Base-by-base conservation (phyloP, 768 basidiomycete species). In the Tricholoma bakamatsutake region DNA sequence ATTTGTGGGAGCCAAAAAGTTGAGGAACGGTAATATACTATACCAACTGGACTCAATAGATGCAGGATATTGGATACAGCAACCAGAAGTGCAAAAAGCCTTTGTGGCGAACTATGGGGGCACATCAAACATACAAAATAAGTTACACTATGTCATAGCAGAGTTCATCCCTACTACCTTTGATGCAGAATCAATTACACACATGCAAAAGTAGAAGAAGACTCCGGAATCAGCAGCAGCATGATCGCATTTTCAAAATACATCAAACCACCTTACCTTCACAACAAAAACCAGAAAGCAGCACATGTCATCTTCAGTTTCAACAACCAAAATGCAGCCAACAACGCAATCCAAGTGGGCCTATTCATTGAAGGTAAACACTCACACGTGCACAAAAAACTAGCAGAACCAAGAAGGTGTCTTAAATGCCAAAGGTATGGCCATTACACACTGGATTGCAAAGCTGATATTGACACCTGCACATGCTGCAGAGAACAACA, bases 241-340 rank as follows among this genome's bases (percentile, higher is more conserved):
- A 24, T 3, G 21, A 24, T 24, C 21, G 3, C 21, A 1, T 24
- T 24, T 3, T 24, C 21, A 24, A 24, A 24, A 24, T 24, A 24
- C 21, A 24, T 72, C 17, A 72, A 72, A 42, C 59, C 66, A 0
- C n/a, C 53, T 0, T 57, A 61, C 11, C 21, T 51, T 1, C 56
- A 67, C 1, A 7, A 12, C 0, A 24, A 21, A 7, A 48, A 42
- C 0, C 73, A 72, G 49, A 50, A 47, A 4, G 53, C 55, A 0
- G 68, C 68, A 0, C 65, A 69, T 42, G 47, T 64, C 0, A 57
- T 24, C 21, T 1, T 24, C 3, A 3, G 21, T 1, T 24, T 24
- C 21, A 24, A 24, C 3, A 3, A 24, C 9, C 39, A 55, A 1
- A 50, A 62, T 8, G 47, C 53, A 17, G 69, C 67, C 4, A 73